Evolutionary conservation across 2,329 filamentous ascomycete genomes (phyloP).

Genomic region (Ophioceras dolichostomum): DNA sequence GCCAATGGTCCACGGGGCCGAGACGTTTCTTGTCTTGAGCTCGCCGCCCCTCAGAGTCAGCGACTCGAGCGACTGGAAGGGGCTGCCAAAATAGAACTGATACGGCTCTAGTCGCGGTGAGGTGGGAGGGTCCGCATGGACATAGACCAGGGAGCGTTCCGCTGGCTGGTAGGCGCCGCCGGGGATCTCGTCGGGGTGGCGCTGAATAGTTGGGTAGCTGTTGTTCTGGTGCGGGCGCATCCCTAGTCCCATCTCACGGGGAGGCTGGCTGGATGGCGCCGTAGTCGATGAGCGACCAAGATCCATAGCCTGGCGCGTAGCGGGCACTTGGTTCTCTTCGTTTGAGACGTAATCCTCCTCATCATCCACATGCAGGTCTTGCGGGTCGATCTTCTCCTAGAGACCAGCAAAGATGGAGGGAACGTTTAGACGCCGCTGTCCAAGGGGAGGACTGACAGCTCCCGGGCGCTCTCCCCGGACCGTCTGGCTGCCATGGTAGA

Average conservation of each 20-base stretch:
- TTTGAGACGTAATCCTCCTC: too few species aligned
- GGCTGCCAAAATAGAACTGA: not conserved
- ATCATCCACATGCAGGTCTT: too few species aligned
- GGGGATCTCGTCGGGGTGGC: too few species aligned
- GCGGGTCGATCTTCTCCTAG: slow-evolving; percentile 10
- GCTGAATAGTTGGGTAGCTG: not conserved
- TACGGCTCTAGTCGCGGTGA: not conserved
- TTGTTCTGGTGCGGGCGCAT: not conserved
- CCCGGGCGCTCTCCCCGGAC: not conserved
- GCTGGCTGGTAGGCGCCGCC: not conserved
- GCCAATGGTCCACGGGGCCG: slow-evolving; percentile 1
- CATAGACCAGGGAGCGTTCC: not conserved
- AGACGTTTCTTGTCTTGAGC: not conserved
- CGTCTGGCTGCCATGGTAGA: slow-evolving; percentile 2
- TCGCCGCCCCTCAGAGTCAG: not conserved
- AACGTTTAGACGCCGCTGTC: not conserved
- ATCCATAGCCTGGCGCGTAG: too few species aligned
- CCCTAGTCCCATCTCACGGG: too few species aligned
- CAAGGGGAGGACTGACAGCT: too few species aligned
- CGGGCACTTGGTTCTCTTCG: too few species aligned
- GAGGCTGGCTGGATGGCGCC: too few species aligned
- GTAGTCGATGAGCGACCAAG: too few species aligned
- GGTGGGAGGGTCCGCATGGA: not conserved
- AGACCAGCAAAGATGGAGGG: slow-evolving; percentile 8
- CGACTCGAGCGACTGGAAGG: slow-evolving; percentile 1